Evolutionary conservation across 1,284 basidiomycete species (phyloP).

Genomic region (Neonothopanus nambi): DNA sequence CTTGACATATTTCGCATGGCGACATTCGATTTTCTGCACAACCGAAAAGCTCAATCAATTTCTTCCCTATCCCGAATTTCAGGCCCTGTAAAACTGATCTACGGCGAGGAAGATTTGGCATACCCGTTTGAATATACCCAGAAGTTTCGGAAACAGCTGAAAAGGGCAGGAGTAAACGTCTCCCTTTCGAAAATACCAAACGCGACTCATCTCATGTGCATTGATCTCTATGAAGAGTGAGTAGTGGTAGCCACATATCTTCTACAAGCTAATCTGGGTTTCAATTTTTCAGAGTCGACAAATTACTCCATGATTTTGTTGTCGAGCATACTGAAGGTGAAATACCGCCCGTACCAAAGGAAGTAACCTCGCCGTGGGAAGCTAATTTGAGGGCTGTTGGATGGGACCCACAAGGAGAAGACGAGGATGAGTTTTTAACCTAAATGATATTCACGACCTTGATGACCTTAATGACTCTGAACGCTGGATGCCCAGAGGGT

Average conservation of each 20-base stretch:
- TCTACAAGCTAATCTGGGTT: not conserved
- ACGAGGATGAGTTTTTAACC: not conserved
- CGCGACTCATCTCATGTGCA: conserved; percentile 5
- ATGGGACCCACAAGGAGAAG: conserved; percentile 6
- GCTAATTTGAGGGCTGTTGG: conserved; percentile 3
- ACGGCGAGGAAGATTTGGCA: conserved; percentile 11
- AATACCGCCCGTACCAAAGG: not conserved
- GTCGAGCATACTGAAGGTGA: not conserved
- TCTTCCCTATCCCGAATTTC: conserved; percentile 20
- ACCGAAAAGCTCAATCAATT: conserved; percentile 28
- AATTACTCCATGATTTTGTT: conserved; percentile 12
- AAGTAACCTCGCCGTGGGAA: conserved; percentile 12
- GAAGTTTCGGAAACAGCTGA: conserved; percentile 4
- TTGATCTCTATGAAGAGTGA: conserved; percentile 7
- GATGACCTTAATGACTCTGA: too few species aligned
- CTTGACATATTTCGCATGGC: conserved; percentile 27
- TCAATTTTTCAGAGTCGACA: conserved; percentile 7
- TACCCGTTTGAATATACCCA: conserved; percentile 6
- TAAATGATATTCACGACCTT: not conserved
- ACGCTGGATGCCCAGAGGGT: too few species aligned
- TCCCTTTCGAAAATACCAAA: conserved; percentile 1
- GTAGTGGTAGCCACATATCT: not conserved
- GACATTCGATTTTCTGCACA: conserved; percentile 16
- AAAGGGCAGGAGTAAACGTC: conserved; percentile 7
- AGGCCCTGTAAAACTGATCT: conserved; percentile 8